Percentiles rank a stretch among this genome's conserved stretches.
These are phyloP conservation scores for Metarhizium sp. DNA, from an alignment of 2,329 filamentous ascomycete genomes.

Conservation along the genomic window DNA sequence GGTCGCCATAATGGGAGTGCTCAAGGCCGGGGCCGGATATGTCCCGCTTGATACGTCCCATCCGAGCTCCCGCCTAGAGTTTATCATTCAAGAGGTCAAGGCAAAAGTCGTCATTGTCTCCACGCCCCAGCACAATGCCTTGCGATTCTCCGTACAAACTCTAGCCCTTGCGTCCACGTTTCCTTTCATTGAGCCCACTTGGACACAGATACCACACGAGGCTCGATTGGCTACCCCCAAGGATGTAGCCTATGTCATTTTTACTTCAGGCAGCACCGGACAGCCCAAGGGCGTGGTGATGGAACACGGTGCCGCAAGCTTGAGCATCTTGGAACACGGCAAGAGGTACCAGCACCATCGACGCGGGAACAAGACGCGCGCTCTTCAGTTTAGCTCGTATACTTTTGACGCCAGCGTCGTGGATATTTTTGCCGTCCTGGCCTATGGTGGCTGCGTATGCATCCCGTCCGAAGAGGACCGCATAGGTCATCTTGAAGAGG, in stretches of 20 bases:
- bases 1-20: too few relatives aligned
- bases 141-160: too few relatives aligned
- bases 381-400: slow-evolving; percentile 11
- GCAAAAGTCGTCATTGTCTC: neutral
- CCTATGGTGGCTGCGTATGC: slow-evolving; percentile 10
- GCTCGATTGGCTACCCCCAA: too few relatives aligned
- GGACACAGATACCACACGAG: too few relatives aligned
- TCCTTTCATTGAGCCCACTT: too few relatives aligned
- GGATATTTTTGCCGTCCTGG: slow-evolving; percentile 10
- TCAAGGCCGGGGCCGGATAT: neutral
- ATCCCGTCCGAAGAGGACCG: slow-evolving; percentile 10
- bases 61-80: neutral
- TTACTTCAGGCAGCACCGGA: too few relatives aligned
- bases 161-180: too few relatives aligned
- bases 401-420: slow-evolving; percentile 11
- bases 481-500: neutral
- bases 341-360: neutral
- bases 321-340: neutral
- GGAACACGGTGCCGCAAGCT: neutral
- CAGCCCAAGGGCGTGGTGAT: too few relatives aligned
- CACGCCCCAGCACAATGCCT: neutral
- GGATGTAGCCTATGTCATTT: too few relatives aligned
- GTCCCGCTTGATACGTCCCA: neutral
- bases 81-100: neutral
- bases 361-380: neutral